Conservation (phyloP, 257 asterid genomes). For the Nicotiana tabacum region DNA sequence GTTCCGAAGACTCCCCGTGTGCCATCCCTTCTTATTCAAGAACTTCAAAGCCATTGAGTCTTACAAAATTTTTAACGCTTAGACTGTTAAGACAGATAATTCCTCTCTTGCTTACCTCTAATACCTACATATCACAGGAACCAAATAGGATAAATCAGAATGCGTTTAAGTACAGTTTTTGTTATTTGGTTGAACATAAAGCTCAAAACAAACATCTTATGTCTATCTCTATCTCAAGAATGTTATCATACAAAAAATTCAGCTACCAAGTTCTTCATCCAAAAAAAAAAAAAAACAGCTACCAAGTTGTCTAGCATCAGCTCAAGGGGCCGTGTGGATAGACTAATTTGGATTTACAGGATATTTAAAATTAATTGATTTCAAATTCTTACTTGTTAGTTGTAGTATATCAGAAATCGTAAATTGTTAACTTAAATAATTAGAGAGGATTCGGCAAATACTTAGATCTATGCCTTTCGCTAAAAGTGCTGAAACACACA, state of each 20-base stretch:
- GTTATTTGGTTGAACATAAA: neutral
- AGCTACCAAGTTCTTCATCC: neutral
- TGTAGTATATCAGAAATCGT: neutral
- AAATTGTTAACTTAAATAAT: neutral
- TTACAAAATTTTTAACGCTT: too few relatives aligned
- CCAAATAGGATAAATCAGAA: neutral
- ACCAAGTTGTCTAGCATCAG: neutral
- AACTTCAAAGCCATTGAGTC: slow-evolving; percentile 72
- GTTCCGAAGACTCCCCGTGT: slow-evolving; percentile 94
- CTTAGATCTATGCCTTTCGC: neutral
- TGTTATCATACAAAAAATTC: neutral
- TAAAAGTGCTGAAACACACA: neutral
- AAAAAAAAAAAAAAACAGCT: neutral
- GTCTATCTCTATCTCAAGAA: neutral
- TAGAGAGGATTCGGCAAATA: neutral
- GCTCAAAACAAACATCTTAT: neutral
- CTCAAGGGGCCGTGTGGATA: neutral
- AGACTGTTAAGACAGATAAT: neutral
- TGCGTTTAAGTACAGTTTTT: neutral
- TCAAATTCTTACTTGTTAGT: neutral
- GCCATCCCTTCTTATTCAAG: slow-evolving; percentile 99
- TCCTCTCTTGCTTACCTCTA: neutral
- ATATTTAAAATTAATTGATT: neutral
- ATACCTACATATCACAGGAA: neutral
- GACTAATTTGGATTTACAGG: neutral